Evolutionary conservation across 2,329 filamentous ascomycete genomes (phyloP).

Genomic region (Aspergillus chevalieri): DNA sequence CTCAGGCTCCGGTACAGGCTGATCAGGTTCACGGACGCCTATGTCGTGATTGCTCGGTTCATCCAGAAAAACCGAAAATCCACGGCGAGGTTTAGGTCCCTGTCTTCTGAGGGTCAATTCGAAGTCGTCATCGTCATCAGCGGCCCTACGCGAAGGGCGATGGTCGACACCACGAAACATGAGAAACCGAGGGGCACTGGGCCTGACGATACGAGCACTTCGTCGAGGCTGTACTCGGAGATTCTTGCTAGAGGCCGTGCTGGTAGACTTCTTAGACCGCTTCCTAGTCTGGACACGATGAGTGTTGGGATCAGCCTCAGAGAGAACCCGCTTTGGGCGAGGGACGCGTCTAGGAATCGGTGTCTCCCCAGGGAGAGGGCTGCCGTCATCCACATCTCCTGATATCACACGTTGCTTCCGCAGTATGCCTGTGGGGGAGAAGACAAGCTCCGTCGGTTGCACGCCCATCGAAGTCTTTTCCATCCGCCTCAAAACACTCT

Average conservation of each 20-base stretch:
- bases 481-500: constrained; percentile 41
- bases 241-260: constrained; percentile 5
- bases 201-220: constrained; percentile 15
- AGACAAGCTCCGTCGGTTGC: constrained; percentile 44
- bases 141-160: constrained; percentile 11
- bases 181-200: constrained; percentile 13
- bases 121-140: constrained; percentile 28
- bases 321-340: constrained; percentile 28
- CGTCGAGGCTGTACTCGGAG: constrained; percentile 10
- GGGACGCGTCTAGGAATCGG: constrained; percentile 34
- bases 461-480: constrained; percentile 39
- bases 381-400: constrained; percentile 44
- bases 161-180: constrained; percentile 13
- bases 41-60: constrained; percentile 8
- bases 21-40: constrained; percentile 7
- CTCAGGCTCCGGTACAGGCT: constrained; percentile 1
- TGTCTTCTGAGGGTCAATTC: constrained; percentile 25
- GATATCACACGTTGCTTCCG: constrained; percentile 42
- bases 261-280: constrained; percentile 12
- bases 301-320: constrained; percentile 28
- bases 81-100: constrained; percentile 22
- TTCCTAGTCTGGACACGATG: constrained; percentile 23
- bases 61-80: constrained; percentile 36
- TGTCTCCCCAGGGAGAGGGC: constrained; percentile 41
- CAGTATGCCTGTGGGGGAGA: constrained; percentile 39